These are phyloP conservation scores for Globisporangium parvum DNA, from an alignment of 352 stramenopile species.

Conservation along the genomic window DNA sequence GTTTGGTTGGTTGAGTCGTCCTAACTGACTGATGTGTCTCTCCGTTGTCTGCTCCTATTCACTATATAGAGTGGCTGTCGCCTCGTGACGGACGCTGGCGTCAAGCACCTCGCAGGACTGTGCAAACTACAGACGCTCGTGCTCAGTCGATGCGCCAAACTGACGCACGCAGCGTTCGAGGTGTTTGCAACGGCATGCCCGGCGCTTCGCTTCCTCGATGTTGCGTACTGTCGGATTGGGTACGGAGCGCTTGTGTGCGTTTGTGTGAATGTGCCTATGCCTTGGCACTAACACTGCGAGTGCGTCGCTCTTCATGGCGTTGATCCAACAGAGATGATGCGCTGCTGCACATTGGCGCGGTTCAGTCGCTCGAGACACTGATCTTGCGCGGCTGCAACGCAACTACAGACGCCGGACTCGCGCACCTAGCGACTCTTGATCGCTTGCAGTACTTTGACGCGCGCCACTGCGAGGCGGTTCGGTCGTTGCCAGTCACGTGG, in stretches of 20 bases:
- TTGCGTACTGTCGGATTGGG: slow-evolving; percentile 48
- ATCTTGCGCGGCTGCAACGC: slow-evolving; percentile 40
- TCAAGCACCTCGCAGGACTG: slow-evolving; percentile 40
- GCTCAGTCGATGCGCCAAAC: slow-evolving; percentile 43
- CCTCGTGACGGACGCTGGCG: slow-evolving; percentile 44
- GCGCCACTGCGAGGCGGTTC: slow-evolving; percentile 55
- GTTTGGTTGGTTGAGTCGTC: not conserved
- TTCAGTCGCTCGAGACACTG: slow-evolving; percentile 31
- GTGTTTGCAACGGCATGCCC: slow-evolving; percentile 31
- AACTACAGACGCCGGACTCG: slow-evolving; percentile 30
- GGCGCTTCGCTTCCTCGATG: slow-evolving; percentile 37
- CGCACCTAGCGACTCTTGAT: slow-evolving; percentile 19
- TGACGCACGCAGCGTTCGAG: slow-evolving; percentile 48
- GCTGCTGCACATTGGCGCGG: slow-evolving; percentile 25
- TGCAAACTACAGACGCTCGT: slow-evolving; percentile 43
- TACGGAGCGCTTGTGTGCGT: slow-evolving; percentile 14
- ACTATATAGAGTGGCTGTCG: slow-evolving; percentile 36
- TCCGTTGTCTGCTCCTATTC: not conserved
- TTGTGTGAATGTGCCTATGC: too few species aligned
- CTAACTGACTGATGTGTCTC: not conserved
- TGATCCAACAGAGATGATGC: slow-evolving; percentile 21
- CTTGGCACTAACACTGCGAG: not conserved
- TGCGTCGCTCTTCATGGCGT: not conserved
- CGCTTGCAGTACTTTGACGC: slow-evolving; percentile 61
- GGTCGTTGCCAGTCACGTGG: slow-evolving; percentile 48